Base-by-base conservation (phyloP, 306 rosid genomes). In the Acmispon strigosus region DNA sequence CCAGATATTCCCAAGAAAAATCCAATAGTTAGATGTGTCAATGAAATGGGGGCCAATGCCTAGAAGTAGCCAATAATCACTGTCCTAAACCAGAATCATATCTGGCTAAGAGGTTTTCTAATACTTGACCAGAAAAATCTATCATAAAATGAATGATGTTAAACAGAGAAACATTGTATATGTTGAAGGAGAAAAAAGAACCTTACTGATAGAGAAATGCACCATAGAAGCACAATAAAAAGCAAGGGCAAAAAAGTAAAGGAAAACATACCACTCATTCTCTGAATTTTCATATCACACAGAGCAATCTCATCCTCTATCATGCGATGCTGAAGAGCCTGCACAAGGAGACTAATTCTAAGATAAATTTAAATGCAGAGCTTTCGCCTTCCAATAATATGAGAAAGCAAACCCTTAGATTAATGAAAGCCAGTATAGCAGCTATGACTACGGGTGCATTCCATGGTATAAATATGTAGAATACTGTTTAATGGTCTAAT, bases 291-390 rank as follows among this genome's bases (percentile, higher is more conserved):
- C 75, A 71, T 71, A 70, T 92, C 88, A 62, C 87, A 92, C 64
- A 65, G 63, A 32, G 91, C 91, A 70, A 89, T 85, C 71, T 85
- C 87, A 75, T 91, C 96, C 70, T 84, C 91, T 79, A 87, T 60
- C 65, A 27, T 7, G 48, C 86, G 90, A 57, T 77, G 86, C 82
- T 82, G 87, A 75, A 87, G 81, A 59, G 86, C 81, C 97, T 91
- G 88, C 80, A 60, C 20, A 83, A 67, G 75, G 65, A 84, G 85
- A 70, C 41, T 7, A 20, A 55, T 58, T 55, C 29, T 19, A 20
- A 56, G 71, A 56, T 19, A 24, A 20, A 68, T 14, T 59, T 45
- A 39, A 61, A 43, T 16, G 54, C 63, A 54, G 51, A 45, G 13
- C 43, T 41, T 58, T 58, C 19, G 39, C 75, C 78, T 17, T 50